A percentile compares a stretch with the other conserved stretches of the same genome.
Conservation (phyloP, 345 rosid genomes). For the Brassica rapa region DNA sequence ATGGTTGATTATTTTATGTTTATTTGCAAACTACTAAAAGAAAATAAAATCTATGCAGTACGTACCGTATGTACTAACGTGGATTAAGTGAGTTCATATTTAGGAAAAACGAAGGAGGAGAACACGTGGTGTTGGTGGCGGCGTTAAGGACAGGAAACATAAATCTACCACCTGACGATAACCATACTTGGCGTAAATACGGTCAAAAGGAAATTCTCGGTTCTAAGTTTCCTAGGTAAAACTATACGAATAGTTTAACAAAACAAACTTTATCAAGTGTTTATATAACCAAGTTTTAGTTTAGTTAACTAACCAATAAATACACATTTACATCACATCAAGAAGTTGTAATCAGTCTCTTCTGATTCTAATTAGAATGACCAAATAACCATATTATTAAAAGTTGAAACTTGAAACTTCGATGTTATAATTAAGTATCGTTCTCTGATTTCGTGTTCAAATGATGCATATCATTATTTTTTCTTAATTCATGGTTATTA, state of each 20-base stretch:
- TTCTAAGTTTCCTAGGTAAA: constrained; percentile 75
- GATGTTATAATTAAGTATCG: neutral
- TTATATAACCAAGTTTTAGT: neutral
- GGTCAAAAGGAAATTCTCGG: constrained; percentile 66
- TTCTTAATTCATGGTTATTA: neutral
- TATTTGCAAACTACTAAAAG: neutral
- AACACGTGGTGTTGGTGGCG: constrained; percentile 43
- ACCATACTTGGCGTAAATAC: constrained; percentile 1
- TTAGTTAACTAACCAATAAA: constrained; percentile 8
- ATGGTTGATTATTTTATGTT: neutral
- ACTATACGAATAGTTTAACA: neutral
- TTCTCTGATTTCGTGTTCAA: constrained; percentile 16
- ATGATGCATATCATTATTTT: neutral
- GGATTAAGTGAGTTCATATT: neutral
- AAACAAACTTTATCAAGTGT: neutral
- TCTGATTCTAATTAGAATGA: neutral
- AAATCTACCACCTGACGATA: constrained; percentile 61
- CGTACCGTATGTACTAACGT: constrained; percentile 1
- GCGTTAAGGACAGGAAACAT: constrained; percentile 66
- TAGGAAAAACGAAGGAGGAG: constrained; percentile 37
- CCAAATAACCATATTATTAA: constrained; percentile 4
- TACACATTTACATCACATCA: constrained; percentile 9
- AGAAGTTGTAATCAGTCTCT: constrained; percentile 17
- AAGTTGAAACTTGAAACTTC: neutral
- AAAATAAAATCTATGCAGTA: neutral